Conservation (phyloP, 202 grass and related monocot species). For the Sporobolus alterniflorus region DNA sequence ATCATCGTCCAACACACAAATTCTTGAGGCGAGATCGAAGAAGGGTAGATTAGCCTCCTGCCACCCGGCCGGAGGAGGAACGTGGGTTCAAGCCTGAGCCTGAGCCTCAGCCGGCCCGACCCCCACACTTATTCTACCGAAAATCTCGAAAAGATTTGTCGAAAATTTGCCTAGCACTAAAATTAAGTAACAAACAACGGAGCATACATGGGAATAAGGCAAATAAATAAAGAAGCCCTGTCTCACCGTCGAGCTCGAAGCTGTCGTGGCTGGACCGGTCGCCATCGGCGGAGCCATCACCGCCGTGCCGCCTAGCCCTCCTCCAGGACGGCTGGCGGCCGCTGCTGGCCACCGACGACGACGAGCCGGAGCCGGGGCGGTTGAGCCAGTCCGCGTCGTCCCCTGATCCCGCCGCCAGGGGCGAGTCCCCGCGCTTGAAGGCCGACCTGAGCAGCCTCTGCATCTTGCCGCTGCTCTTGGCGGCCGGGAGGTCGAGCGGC, state of each 20-base stretch:
- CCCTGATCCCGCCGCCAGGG: slow-evolving; percentile 8
- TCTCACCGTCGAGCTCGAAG: slow-evolving; percentile 52
- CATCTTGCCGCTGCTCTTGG: slow-evolving; percentile 57
- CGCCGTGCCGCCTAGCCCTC: neutral
- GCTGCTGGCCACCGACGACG: slow-evolving; percentile 41
- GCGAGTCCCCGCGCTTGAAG: slow-evolving; percentile 70
- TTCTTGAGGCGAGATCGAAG: no score
- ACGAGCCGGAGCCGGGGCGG: slow-evolving; percentile 25
- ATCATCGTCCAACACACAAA: neutral
- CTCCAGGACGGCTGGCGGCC: slow-evolving; percentile 26
- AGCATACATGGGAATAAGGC: neutral
- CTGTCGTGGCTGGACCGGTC: slow-evolving; percentile 49
- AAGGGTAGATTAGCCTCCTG: no score
- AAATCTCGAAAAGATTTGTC: no score
- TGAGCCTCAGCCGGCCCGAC: no score
- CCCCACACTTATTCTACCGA: no score
- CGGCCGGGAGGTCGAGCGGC: slow-evolving; percentile 3
- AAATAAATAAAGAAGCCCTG: neutral
- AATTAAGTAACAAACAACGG: neutral
- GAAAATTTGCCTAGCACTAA: no score
- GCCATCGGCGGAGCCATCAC: slow-evolving; percentile 22
- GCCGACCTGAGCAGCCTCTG: slow-evolving; percentile 74
- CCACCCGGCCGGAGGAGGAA: no score
- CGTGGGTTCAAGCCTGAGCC: no score
- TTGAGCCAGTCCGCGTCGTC: slow-evolving; percentile 27